Conservation (phyloP, 1,284 basidiomycete genomes). For the Apiotrichum domesticum region DNA sequence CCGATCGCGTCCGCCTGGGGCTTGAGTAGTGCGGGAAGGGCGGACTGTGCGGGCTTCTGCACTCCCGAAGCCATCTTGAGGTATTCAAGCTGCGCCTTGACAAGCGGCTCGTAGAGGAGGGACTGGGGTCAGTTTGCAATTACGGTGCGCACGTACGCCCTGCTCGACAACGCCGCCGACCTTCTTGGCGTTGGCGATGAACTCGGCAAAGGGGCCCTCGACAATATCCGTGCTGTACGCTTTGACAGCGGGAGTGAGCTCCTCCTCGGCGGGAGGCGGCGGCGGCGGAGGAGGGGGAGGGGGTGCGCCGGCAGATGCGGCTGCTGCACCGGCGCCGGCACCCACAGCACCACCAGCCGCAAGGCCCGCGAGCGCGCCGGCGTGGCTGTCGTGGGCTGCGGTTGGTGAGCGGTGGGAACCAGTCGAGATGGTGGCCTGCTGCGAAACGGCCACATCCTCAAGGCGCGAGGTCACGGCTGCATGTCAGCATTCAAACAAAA, state of each 20-base stretch:
- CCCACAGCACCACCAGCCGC: constrained; percentile 38
- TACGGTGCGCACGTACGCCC: constrained; percentile 57
- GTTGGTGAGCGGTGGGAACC: constrained; percentile 30
- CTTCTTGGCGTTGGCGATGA: constrained; percentile 64
- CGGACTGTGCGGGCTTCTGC: constrained; percentile 66
- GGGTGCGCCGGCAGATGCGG: constrained; percentile 39
- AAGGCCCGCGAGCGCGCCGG: constrained; percentile 28
- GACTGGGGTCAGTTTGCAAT: constrained; percentile 52
- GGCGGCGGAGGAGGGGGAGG: constrained; percentile 49
- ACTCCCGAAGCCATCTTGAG: constrained; percentile 66
- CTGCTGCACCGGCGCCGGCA: constrained; percentile 42
- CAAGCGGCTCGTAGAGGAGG: constrained; percentile 60
- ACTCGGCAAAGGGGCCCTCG: constrained; percentile 64
- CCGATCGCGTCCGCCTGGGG: constrained; percentile 71
- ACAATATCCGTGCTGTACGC: constrained; percentile 72
- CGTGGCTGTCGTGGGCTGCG: constrained; percentile 35
- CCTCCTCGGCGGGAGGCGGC: constrained; percentile 41
- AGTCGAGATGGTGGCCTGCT: constrained; percentile 24
- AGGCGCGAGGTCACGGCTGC: constrained; percentile 89
- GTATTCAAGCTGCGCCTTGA: constrained; percentile 62
- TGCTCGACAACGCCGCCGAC: constrained; percentile 70
- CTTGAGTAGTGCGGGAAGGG: constrained; percentile 51
- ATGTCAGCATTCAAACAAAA: background rate
- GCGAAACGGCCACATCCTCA: constrained; percentile 72
- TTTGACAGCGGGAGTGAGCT: constrained; percentile 58